Base-by-base conservation (phyloP, 2,329 filamentous ascomycete genomes). In the Pestalotiopsis sp. region DNA sequence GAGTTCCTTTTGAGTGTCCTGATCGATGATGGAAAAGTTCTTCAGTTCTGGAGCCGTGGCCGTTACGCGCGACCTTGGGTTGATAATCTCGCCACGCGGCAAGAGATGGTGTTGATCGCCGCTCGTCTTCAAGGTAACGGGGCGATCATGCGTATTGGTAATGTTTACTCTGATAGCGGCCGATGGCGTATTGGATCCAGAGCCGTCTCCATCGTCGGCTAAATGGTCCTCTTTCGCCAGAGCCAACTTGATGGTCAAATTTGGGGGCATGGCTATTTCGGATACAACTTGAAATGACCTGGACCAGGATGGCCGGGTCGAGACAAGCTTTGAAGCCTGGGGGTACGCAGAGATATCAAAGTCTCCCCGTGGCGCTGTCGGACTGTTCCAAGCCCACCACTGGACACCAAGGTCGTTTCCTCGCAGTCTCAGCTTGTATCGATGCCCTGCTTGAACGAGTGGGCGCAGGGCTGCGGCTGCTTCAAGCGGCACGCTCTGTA, bases 331-430 rank as follows among this genome's bases (percentile, higher is more conserved):
- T 11, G 45, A n/a, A 20, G 45, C 2, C 7, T 52, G 17, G 20
- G n/a, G 45, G 7, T 17, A 52, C 17, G 45, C 45, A 23, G 45
- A 52, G 17, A n/a, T 52, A 20, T 52, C 45, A 9, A 23, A 17
- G 20, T 52, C 45, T 23, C 11, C 45, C 20, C 20, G 45, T 3
- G 45, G 3, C 11, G 3, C 5, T 11, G 45, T n/a, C 20, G 45
- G 17, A 12, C 17, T 11, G 6, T 20, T 52, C 61, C 36, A 64
- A 39, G 61, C 36, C 61, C 61, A 64, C 61, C 61, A 64, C 25
- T 49, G 39, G 20, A 64, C 39, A 49, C 61, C 61, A 49, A 64
- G 61, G n/a, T 64, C 41, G 23, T 64, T 64, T 31, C 31, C 38
- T 25, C 36, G 31, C 17, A 41, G 17, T 52, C 4, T 39, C 49